These are phyloP conservation scores for Capsella bursapastoris DNA, from an alignment of 345 rosid genomes.

Conservation along the genomic window DNA sequence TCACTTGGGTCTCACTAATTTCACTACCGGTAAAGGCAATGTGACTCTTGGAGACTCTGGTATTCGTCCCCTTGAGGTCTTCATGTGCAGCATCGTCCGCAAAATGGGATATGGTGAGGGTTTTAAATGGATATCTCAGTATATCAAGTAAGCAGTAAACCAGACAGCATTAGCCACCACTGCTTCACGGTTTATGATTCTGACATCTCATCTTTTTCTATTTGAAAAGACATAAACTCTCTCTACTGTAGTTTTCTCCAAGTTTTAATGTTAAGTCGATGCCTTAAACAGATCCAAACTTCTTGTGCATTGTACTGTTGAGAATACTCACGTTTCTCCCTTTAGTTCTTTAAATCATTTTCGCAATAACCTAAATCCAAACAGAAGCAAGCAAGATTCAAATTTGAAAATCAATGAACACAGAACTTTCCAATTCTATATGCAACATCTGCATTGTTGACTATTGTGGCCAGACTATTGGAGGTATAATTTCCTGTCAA, in stretches of 20 bases:
- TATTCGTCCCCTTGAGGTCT: conserved; percentile 76
- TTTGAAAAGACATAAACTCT: conserved; percentile 1
- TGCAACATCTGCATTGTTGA: not conserved
- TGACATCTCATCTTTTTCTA: not conserved
- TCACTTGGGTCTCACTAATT: conserved; percentile 68
- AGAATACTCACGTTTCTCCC: not conserved
- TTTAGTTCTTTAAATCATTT: not conserved
- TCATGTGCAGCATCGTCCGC: conserved; percentile 85
- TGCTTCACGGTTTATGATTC: conserved; percentile 20
- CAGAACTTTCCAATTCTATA: not conserved
- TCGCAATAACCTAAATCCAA: not conserved
- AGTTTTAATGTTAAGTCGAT: conserved; percentile 14
- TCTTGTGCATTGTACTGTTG: not conserved
- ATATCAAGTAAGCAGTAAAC: conserved; percentile 54
- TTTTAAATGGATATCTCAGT: conserved; percentile 75
- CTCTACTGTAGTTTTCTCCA: conserved; percentile 20
- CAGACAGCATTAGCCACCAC: conserved; percentile 5
- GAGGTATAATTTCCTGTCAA: not conserved
- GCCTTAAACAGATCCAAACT: conserved; percentile 19
- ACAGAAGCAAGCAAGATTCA: conserved; percentile 12
- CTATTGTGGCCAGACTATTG: not conserved
- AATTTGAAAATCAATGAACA: not conserved
- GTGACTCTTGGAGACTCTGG: conserved; percentile 53
- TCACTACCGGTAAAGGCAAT: conserved; percentile 77
- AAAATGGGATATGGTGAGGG: conserved; percentile 90